Base-by-base conservation (phyloP, 352 stramenopile species). In the Blastocystis sp. region DNA sequence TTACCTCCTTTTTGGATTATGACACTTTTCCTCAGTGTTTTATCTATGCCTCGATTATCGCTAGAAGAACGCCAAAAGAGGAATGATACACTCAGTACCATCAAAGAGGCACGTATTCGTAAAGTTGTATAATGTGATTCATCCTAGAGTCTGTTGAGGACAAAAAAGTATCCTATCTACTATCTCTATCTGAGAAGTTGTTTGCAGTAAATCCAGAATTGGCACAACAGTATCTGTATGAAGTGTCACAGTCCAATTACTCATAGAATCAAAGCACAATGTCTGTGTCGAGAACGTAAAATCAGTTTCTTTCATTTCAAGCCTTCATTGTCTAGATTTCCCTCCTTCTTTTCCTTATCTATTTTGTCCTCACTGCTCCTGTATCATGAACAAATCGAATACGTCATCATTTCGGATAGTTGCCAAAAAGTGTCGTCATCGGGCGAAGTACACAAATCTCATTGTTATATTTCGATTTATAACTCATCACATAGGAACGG, bases 191-290 rank as follows among this genome's bases (percentile, higher is more conserved):
- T 19, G 43, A 80, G 46, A 80, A 80, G 24, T n/a, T 59, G 43
- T 42, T 80, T 42, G 29, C 35, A 16, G 51, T 63, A 16, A 80
- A 80, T 61, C 43, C 51, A 24, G 29, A 27, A 29, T 32, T 80
- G 16, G 29, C 67, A 35, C 67, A 80, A 21, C 37, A 80, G 6
- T 80, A 63, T 29, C 32, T 80, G 67, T 80, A 39, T 14, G 43
- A 12, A 0, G 16, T 69, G 14, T 21, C 32, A 35, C 21, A 16
- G 56, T 78, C 11, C 3, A 11, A 42, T 78, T 27, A 58, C 7
- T 21, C 14, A 7, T 80, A 80, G 67, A 80, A 63, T 80, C 14
- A 80, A 80, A 80, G 46, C 35, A 12, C 37, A 49, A 37, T 29
- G 32, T 6, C 12, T 59, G 16, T 42, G 27, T 16, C 16, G 35